Conservation (phyloP, 495 filamentous ascomycete genomes). For the Hypoxylon fuscum region DNA sequence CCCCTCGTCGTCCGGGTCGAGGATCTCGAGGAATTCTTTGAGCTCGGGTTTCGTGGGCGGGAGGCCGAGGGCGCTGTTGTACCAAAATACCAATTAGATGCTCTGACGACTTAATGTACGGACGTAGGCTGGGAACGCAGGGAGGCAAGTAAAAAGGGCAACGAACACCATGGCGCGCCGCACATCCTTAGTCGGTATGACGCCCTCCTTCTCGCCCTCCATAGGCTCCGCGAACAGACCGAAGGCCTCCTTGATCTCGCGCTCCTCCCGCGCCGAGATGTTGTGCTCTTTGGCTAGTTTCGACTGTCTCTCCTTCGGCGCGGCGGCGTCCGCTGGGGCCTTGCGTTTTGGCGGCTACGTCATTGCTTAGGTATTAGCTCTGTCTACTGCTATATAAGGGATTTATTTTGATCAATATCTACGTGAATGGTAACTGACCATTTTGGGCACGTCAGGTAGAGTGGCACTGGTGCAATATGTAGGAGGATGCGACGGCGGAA, state of each 20-base stretch:
- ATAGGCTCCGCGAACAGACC: conserved; percentile 77
- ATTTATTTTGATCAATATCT: no score
- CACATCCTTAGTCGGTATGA: conserved; percentile 80
- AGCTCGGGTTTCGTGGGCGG: conserved; percentile 72
- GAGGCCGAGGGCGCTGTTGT: conserved; percentile 74
- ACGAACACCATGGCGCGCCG: conserved; percentile 82
- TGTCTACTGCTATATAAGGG: not conserved
- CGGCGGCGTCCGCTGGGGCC: conserved; percentile 32
- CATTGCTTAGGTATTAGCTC: conserved; percentile 26
- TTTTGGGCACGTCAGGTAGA: not conserved
- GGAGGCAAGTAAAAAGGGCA: not conserved
- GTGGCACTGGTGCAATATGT: not conserved
- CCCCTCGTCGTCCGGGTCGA: conserved; percentile 83
- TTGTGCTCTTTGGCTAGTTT: conserved; percentile 90
- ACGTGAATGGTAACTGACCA: no score
- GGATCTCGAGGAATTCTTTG: conserved; percentile 73
- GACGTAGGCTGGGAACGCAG: no score
- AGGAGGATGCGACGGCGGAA: not conserved
- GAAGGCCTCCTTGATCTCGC: conserved; percentile 91
- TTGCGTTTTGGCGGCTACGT: conserved; percentile 55
- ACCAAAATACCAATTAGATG: no score
- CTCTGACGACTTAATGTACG: no score
- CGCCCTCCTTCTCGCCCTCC: conserved; percentile 73
- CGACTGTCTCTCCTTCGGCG: conserved; percentile 61
- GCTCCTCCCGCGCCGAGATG: conserved; percentile 82